A percentile compares a stretch with the other conserved stretches of the same genome.
Evolutionary conservation across 208 protist species (phyloP).

Genomic region (Acanthamoeba divionensis): DNA sequence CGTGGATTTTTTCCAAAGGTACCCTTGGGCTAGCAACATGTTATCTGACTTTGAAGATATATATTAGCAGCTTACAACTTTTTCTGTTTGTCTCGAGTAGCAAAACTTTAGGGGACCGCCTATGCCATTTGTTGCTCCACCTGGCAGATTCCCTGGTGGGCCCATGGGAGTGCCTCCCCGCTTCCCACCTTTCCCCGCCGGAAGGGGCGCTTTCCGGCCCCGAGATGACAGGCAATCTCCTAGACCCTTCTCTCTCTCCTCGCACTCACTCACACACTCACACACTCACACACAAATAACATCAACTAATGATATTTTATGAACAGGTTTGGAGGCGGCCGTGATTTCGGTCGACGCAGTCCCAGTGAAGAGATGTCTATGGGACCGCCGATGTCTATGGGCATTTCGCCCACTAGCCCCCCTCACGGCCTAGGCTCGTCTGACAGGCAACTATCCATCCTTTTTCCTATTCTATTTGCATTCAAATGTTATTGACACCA

Average conservation of each 20-base stretch:
- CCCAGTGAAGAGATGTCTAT: neutral
- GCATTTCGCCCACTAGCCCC: neutral
- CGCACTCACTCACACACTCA: neutral
- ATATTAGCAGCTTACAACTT: too few species aligned
- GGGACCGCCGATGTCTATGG: neutral
- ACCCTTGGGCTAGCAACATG: too few species aligned
- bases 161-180: neutral
- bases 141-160: too few species aligned
- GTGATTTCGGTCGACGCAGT: neutral
- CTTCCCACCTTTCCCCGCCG: neutral
- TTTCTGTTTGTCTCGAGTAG: too few species aligned
- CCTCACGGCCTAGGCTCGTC: neutral
- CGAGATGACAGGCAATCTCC: neutral
- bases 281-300: too few species aligned
- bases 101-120: too few species aligned
- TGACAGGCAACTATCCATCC: neutral
- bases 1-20: too few species aligned
- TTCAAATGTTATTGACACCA: neutral
- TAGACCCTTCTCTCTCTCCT: neutral
- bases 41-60: too few species aligned
- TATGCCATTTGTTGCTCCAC: too few species aligned
- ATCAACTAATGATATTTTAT: too few species aligned
- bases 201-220: neutral
- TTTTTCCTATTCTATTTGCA: neutral
- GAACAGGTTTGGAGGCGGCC: neutral